Evolutionary conservation across 176 grass and related monocot genomes (phyloP).

Genomic region (Zoysia pacifica): DNA sequence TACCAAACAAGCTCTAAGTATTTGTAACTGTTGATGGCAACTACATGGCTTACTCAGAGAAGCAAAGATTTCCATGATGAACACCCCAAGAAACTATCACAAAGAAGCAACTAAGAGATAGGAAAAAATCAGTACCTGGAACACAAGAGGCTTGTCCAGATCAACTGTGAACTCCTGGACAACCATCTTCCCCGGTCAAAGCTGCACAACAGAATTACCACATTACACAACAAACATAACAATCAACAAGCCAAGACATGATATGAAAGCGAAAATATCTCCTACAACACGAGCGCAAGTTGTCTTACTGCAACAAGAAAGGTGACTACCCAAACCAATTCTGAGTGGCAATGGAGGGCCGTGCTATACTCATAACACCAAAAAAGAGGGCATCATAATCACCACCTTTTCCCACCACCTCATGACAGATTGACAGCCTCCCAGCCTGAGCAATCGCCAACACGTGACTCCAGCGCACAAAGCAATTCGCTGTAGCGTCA

Average conservation of each 20-base stretch:
- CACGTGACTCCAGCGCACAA: constrained; percentile 19
- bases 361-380: neutral
- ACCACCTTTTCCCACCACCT: constrained; percentile 1
- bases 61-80: neutral
- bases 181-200: constrained; percentile 60
- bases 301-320: neutral
- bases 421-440: neutral
- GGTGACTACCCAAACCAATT: neutral
- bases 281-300: neutral
- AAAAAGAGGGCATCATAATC: constrained; percentile 11
- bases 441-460: constrained; percentile 1
- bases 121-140: constrained; percentile 57
- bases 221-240: neutral
- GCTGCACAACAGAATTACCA: constrained; percentile 23
- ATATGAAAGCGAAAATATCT: neutral
- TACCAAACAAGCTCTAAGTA: neutral
- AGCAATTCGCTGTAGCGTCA: neutral
- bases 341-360: neutral
- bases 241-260: neutral
- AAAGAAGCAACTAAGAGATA: neutral
- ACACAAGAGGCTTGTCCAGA: constrained; percentile 93
- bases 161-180: constrained; percentile 80
- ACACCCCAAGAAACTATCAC: neutral
- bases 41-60: neutral
- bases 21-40: neutral